phyloP scores from a whole-genome alignment of 257 asterid genomes.

The Haberlea rhodopensis region DNA sequence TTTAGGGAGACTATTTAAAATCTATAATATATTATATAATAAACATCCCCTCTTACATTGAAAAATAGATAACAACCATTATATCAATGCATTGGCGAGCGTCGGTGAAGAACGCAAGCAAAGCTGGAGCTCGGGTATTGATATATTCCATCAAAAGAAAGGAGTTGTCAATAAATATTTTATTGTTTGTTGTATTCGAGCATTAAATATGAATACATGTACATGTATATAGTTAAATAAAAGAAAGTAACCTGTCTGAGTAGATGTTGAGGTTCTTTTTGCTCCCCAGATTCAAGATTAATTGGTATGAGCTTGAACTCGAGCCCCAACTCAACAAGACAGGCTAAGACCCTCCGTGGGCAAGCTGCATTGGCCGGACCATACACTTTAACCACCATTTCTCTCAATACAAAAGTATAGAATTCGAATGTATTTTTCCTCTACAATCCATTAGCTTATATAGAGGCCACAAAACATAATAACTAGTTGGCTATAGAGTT shows the following conservation, averaged over 20 bases:
- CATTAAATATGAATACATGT: neutral
- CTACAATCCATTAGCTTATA: neutral
- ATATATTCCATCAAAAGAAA: too few species aligned
- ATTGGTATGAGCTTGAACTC: constrained; percentile 55
- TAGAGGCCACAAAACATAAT: neutral
- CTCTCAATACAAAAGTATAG: too few species aligned
- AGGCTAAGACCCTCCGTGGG: constrained; percentile 70
- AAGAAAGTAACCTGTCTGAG: constrained; percentile 50
- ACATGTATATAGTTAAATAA: neutral
- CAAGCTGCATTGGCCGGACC: constrained; percentile 68
- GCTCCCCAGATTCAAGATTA: constrained; percentile 54
- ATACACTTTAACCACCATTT: constrained; percentile 68
- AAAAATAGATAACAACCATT: too few species aligned
- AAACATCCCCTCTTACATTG: too few species aligned
- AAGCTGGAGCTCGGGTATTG: too few species aligned
- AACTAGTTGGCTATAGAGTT: neutral
- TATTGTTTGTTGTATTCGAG: neutral
- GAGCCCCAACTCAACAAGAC: constrained; percentile 58
- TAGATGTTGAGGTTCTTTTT: constrained; percentile 49
- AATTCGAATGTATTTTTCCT: neutral
- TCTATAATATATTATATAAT: too few species aligned
- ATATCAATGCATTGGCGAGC: too few species aligned
- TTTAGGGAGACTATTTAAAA: too few species aligned
- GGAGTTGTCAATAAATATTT: neutral
- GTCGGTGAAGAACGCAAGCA: too few species aligned